Base-by-base conservation (phyloP, 2,329 filamentous ascomycete genomes). In the Aureobasidium sp. region DNA sequence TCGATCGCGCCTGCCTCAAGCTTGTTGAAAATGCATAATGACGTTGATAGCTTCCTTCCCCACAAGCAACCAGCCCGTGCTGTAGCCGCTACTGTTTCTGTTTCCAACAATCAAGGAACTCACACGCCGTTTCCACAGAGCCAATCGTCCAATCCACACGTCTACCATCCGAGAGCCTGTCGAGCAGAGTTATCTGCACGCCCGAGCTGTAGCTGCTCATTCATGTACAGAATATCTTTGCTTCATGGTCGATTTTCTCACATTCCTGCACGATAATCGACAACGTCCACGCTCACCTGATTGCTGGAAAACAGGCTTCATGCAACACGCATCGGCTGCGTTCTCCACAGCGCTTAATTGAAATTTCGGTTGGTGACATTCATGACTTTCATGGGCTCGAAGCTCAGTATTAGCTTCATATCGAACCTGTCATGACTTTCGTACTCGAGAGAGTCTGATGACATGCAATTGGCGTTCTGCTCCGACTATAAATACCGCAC, bases 291-390 rank as follows among this genome's bases (percentile, higher is more conserved):
- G 54, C 54, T 58, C 54, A 58, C 41, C 42, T 58, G 54, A 58
- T 58, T 21, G 37, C 32, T 37, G 30, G 6, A 39, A 57, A 58
- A 58, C 54, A 58, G 54, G 54, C 54, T 58, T 58, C 42, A 30
- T 58, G 54, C 54, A 58, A 58, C 41, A 44, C 45, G 8, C 32
- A 39, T 29, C 41, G 53, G 54, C 54, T 39, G 32, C 53, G n/a
- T 48, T 48, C 54, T 48, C 54, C 54, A 58, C 41, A 58, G 54
- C 54, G 54, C 54, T 39, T 58, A 58, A 27, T 48, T 48, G 45
- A 50, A 36, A 10, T 16, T 30, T 57, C 54, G 54, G 32, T 58
- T 48, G 42, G 32, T 48, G 53, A 44, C 41, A 39, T 45, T 16
- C 30, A 29, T 37, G 53, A 44, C 30, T n/a, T 45, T 16, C 11